These are phyloP conservation scores for Apostasia shenzhenica DNA, from an alignment of 106 monocot genomes.

Conservation along the genomic window DNA sequence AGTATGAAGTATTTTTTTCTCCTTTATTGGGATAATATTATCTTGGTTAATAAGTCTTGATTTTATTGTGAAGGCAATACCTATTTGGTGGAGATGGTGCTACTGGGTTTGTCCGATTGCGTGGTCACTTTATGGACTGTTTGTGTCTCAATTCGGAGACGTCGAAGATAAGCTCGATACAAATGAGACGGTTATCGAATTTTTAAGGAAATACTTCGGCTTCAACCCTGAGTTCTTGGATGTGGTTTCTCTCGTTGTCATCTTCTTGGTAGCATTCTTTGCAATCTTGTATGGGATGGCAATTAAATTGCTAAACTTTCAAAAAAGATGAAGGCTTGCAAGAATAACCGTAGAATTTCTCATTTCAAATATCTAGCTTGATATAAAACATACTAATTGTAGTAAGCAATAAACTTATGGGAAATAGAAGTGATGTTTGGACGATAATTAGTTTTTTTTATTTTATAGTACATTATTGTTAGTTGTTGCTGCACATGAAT, in stretches of 20 bases:
- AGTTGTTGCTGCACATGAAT: no score
- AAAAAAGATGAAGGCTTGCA: slow-evolving; percentile 22
- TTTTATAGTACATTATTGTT: no score
- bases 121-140: slow-evolving; percentile 43
- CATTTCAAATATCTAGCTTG: no score
- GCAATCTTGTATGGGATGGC: slow-evolving; percentile 39
- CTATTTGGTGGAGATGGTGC: slow-evolving; percentile 47
- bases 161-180: not conserved
- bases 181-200: slow-evolving; percentile 3
- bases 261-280: slow-evolving; percentile 35
- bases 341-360: no score
- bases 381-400: no score
- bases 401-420: no score
- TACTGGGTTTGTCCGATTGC: slow-evolving; percentile 35
- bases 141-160: slow-evolving; percentile 51
- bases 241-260: slow-evolving; percentile 29
- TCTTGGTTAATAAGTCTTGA: no score
- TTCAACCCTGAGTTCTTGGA: slow-evolving; percentile 37
- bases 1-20: not conserved
- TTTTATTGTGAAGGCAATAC: slow-evolving; percentile 15
- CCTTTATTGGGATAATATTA: not conserved
- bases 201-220: slow-evolving; percentile 34
- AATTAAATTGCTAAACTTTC: slow-evolving; percentile 42
- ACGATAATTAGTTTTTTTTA: no score
- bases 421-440: no score